Base-by-base conservation (phyloP, 768 basidiomycete genomes). In the Amanita rubescens region DNA sequence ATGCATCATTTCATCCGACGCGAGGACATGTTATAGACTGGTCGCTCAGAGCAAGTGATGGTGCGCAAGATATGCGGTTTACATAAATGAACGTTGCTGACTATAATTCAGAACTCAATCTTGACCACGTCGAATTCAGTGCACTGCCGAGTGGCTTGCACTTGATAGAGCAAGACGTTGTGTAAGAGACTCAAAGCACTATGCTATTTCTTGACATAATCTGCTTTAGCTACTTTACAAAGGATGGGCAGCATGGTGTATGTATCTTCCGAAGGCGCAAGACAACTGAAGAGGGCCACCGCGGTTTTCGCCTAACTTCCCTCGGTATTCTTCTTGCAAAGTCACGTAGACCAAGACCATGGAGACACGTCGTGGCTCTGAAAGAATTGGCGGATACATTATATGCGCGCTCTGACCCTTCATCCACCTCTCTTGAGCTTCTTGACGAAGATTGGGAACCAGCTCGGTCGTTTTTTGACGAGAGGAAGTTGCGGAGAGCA, bases 1-100 rank as follows among this genome's bases (percentile, higher is more conserved):
- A 91, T 67, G 76, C 84, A 15, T 88, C 87, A 5, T 92, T 92
- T 61, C 90, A 92, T 68, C 85, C 87, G 1, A 92, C 88, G 19
- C 77, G 80, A 58, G 90, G 90, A 12, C 90, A 90, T 64, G 65
- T 83, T 12, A 72, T 91, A 12, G 89, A 91, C 66, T 92, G 90
- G 90, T 81, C 76, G 41, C 63, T 86, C 27, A 88, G 82, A 62
- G 80, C 82, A 8, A 81, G 73, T 63, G 78, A 88, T 55, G 86
- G 88, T 84, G 39, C 39, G 75, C 59, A 14, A 9, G 10, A 1
- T 5, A 34, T 49, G 4, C 9, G 17, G 3, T 17, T 12, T 19
- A 9, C 45, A 34, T 11, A 34, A 48, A 44, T 50, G 17, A 17
- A 9, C 3, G 8, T 46, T 30, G 33, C 14, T 33, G 37, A 51